Base-by-base conservation (phyloP, 2,329 filamentous ascomycete species). In the Plenodomus tracheiphilus region DNA sequence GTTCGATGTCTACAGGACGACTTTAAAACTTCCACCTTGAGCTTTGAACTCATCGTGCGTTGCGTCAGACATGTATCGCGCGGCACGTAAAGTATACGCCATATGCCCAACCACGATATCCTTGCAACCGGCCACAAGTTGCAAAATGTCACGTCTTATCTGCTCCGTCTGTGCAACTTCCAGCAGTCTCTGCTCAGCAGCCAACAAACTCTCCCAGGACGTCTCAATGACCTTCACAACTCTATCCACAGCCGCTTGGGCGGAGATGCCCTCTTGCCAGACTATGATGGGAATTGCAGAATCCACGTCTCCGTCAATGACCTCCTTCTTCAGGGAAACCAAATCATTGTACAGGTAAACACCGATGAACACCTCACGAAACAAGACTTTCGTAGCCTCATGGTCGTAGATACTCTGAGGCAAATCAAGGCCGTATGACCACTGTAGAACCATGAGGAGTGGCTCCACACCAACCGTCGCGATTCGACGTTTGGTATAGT, bases 301-400 rank as follows among this genome's bases (percentile, higher is more conserved):
- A 30, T 50, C 46, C 15, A 53, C 32, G 13, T 56, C 46, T 2
- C 47, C 41, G 11, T 56, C 49, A 2, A 44, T 43, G 20, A 49
- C 44, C n/a, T 55, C 52, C 41, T 53, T 53, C 19, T 47, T 48
- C 25, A 55, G 38, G 13, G 46, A 53, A 10, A 45, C 46, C n/a
- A 50, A 53, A 7, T 56, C 50, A 28, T 56, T 56, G 42, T 41
- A 53, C 3, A 53, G 43, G 22, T 50, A 56, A 30, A 40, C 43
- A 10, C 41, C 39, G 4, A 50, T 43, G 19, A 46, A 41, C 18
- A 53, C 49, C 22, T 56, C 53, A 28, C 36, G 46, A 5, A 47
- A 41, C 18, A 54, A 47, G 20, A 20, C 39, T 36, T 37, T 17
- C 17, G 47, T 35, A 18, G 45, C 45, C 40, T 49, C 48, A 15